Evolutionary conservation across 108 stramenopile species (phyloP).

Genomic region (Seminavis robusta): DNA sequence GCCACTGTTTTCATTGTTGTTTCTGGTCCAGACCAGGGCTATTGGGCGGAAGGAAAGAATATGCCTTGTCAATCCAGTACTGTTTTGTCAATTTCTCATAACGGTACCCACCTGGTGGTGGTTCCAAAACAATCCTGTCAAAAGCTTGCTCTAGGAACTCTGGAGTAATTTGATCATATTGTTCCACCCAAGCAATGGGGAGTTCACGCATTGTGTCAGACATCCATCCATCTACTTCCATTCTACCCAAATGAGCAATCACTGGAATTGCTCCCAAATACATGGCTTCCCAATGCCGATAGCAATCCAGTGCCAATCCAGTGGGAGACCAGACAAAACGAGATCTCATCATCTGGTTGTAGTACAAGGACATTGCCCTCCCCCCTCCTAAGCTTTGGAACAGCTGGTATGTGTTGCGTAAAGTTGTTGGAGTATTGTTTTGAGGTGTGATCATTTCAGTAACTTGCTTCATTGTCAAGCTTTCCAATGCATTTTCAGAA

Average conservation of each 20-base stretch:
- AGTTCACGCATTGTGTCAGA: no score
- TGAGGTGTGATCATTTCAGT: no score
- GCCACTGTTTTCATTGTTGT: no score
- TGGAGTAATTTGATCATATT: conserved; percentile 46
- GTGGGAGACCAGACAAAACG: conserved; percentile 50
- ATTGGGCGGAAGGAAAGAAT: no score
- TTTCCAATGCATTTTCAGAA: no score
- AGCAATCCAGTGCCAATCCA: conserved; percentile 52
- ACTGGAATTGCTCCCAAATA: conserved; percentile 41
- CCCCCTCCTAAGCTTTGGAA: no score
- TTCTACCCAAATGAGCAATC: conserved; percentile 39
- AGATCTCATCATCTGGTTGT: conserved; percentile 16
- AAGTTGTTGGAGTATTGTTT: no score
- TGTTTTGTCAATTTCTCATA: conserved; percentile 41
- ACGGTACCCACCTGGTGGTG: conserved; percentile 14
- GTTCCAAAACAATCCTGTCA: conserved; percentile 19
- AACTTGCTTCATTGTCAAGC: no score
- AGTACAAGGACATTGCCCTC: no score
- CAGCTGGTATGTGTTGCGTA: no score
- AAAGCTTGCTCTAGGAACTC: conserved; percentile 32
- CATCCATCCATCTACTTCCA: no score
- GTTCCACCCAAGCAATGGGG: conserved; percentile 51
- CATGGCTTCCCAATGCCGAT: conserved; percentile 49
- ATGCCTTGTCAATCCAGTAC: conserved; percentile 51
- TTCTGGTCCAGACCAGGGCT: no score